Evolutionary conservation across 2,329 filamentous ascomycete genomes (phyloP), one percentile per base, ranked within the genome.

Genomic region (Colletotrichum camelliae): DNA sequence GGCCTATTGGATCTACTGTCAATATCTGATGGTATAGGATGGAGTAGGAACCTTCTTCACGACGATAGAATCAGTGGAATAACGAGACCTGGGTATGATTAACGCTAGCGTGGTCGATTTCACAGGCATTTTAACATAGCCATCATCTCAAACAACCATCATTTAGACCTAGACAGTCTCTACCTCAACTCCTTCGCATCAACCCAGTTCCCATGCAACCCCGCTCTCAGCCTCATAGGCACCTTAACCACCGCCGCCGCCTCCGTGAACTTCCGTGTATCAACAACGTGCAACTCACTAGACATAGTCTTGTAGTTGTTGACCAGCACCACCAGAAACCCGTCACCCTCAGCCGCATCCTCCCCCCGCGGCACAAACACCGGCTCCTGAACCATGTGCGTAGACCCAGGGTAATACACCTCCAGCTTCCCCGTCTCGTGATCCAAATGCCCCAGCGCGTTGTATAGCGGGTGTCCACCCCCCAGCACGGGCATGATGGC

Each of bases 1-100:
- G 87, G 9, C 84, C 86, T 24, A 84, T 89, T 72, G 85, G 85
- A 74, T 86, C 86, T 12, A 89, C 88, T 61, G 24, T 70, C 24
- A 9, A 67, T 18, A 7, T 61, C 2, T 72, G 6, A 52, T 4
- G 37, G 4, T 31, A 18, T 61, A 7, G 16, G 4, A 24, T 18
- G 31, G 57, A 12, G n/a, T 2, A 8, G 57, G 2, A 33, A 33
- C 5, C 16, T n/a, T 31, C 1, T 31, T 10, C 57, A 52, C 1
- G n/a, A 24, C 12, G 10, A 52, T 21, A 7, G n/a, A 2, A 21
- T 7, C 3, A 13, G n/a, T 7, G 12, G 6, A 21, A 13, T 0
- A 52, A 7, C 0, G 0, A 13, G 0, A 13, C 10, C 2, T 52
- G 43, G n/a, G n/a, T 13, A 24, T 24, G 6, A 13, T 3, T 7